A percentile compares a stretch with the other conserved stretches of the same genome.
phyloP scores from a whole-genome alignment of 352 stramenopile genomes.

The Phytophthora agathidicida region DNA sequence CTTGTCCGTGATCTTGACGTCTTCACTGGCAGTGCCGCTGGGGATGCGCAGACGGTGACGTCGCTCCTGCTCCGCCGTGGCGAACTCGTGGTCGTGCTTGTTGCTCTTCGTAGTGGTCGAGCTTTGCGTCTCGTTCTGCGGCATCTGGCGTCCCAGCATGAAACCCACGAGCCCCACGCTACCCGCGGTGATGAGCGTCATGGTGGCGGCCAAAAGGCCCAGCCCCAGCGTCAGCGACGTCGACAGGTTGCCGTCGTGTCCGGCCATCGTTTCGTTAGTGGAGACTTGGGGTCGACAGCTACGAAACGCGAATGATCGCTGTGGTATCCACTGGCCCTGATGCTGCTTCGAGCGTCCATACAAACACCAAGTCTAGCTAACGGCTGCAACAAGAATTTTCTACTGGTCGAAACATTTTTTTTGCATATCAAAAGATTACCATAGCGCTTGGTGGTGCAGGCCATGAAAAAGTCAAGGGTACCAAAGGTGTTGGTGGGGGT shows the following conservation, averaged over 20 bases:
- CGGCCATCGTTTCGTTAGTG: conserved; percentile 17
- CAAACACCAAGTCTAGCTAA: conserved; percentile 33
- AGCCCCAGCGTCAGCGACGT: conserved; percentile 69
- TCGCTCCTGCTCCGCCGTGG: conserved; percentile 22
- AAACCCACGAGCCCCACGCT: conserved; percentile 76
- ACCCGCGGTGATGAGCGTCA: conserved; percentile 76
- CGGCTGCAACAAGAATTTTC: conserved; percentile 10
- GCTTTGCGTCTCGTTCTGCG: conserved; percentile 12
- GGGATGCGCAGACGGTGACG: conserved; percentile 64
- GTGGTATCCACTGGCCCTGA: conserved; percentile 14
- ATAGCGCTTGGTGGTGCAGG: too few species aligned
- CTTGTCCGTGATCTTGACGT: conserved; percentile 88
- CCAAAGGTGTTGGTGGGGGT: conserved; percentile 7
- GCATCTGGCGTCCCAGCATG: conserved; percentile 61
- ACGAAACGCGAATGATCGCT: conserved; percentile 15
- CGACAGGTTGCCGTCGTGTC: conserved; percentile 42
- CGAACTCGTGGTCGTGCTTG: conserved; percentile 20
- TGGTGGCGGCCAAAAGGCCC: conserved; percentile 68
- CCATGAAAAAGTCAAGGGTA: too few species aligned
- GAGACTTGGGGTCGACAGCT: conserved; percentile 12
- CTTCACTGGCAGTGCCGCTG: conserved; percentile 68
- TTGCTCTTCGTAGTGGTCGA: conserved; percentile 17
- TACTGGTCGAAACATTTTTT: conserved; percentile 19
- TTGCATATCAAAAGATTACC: conserved; percentile 26
- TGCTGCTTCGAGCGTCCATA: conserved; percentile 4